Conservation (phyloP, 805 yeast species). For the Blastobotrys mokoenaii region DNA sequence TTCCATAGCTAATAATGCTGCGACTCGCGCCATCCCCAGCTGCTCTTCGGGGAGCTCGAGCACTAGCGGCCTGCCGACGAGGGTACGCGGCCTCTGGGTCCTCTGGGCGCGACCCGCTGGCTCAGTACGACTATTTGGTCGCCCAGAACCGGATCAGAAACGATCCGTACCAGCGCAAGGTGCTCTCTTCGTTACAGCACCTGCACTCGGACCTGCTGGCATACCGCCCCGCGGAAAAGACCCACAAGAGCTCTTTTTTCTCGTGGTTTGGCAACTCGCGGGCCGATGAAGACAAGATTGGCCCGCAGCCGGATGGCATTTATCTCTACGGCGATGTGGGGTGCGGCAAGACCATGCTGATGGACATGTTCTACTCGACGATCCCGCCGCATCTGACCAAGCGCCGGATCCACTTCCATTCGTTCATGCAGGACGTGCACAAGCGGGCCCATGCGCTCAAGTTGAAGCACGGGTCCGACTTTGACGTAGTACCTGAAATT, state of each 20-base stretch:
- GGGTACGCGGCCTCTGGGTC: background rate
- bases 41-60: background rate
- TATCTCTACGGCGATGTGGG: constrained; percentile 97
- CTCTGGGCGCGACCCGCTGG: constrained; percentile 19
- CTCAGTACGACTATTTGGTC: constrained; percentile 30
- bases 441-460: constrained; percentile 75
- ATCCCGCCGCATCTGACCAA: constrained; percentile 73
- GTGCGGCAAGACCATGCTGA: constrained; percentile 96
- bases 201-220: too few relatives aligned
- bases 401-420: constrained; percentile 85
- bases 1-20: too few relatives aligned
- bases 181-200: constrained; percentile 50
- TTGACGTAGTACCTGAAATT: constrained; percentile 74
- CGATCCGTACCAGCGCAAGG: constrained; percentile 74
- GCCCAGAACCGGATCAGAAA: constrained; percentile 34
- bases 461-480: constrained; percentile 53
- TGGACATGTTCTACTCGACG: constrained; percentile 88
- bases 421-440: constrained; percentile 91
- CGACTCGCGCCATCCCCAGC: too few relatives aligned
- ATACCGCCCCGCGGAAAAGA: constrained; percentile 6
- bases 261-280: constrained; percentile 6
- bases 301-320: constrained; percentile 60
- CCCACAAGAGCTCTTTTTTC: constrained; percentile 3
- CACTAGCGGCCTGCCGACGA: background rate
- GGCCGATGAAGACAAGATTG: constrained; percentile 22